Evolutionary conservation across 192 early-diverging fungal species (phyloP).

Genomic region (Backusella circina): DNA sequence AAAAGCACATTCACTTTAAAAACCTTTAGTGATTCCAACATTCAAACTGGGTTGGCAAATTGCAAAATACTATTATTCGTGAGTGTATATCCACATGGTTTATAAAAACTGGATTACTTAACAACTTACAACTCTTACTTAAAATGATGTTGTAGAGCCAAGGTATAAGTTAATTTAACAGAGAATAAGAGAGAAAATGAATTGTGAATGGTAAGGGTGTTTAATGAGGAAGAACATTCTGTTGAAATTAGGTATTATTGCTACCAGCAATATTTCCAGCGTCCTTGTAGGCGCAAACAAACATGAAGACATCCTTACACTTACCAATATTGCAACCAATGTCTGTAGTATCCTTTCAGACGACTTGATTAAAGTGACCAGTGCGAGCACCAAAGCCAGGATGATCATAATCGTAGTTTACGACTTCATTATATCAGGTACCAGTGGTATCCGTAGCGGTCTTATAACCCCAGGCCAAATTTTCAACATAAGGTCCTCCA

Average conservation of each 20-base stretch:
- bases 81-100: too few species aligned
- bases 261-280: slow-evolving; percentile 35
- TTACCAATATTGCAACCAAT: slow-evolving; percentile 34
- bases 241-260: slow-evolving; percentile 12
- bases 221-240: slow-evolving; percentile 35
- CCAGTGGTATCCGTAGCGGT: slow-evolving; percentile 25
- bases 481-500: slow-evolving; percentile 38
- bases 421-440: slow-evolving; percentile 45
- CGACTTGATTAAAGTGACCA: slow-evolving; percentile 47
- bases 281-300: slow-evolving; percentile 21
- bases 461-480: slow-evolving; percentile 42
- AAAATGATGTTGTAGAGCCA: too few species aligned
- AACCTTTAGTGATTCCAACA: too few species aligned
- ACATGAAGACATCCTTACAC: slow-evolving; percentile 40
- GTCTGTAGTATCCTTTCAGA: slow-evolving; percentile 31
- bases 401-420: slow-evolving; percentile 37
- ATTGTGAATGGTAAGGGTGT: background rate
- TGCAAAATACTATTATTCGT: too few species aligned
- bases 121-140: too few species aligned
- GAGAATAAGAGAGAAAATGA: background rate
- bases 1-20: too few species aligned
- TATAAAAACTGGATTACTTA: too few species aligned
- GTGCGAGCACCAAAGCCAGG: slow-evolving; percentile 37
- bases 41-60: too few species aligned
- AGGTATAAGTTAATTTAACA: too few species aligned